phyloP scores from a whole-genome alignment of 2,329 filamentous ascomycete genomes.

The Bisporella sp. region DNA sequence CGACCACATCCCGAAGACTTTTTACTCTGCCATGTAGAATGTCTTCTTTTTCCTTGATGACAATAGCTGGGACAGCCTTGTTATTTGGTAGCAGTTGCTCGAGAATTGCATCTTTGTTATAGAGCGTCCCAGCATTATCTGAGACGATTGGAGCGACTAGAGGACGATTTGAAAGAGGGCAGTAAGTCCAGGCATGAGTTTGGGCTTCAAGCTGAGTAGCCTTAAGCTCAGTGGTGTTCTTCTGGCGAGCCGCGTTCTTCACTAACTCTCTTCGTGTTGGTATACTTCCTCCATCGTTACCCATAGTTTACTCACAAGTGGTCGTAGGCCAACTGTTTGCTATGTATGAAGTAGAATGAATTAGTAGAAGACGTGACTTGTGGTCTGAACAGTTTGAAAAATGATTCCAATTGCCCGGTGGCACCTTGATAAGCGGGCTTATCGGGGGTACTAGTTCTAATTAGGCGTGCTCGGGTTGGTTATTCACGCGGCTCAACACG shows the following conservation, averaged over 20 bases:
- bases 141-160: slow-evolving; percentile 67
- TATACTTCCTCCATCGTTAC: slow-evolving; percentile 96
- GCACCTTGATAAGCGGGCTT: no score
- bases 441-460: no score
- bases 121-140: slow-evolving; percentile 76
- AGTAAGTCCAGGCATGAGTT: slow-evolving; percentile 78
- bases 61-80: slow-evolving; percentile 36
- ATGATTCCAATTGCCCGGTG: not conserved
- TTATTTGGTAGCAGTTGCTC: slow-evolving; percentile 54
- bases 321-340: not conserved
- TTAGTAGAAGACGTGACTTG: not conserved
- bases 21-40: slow-evolving; percentile 59
- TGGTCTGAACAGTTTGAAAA: not conserved
- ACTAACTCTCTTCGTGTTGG: slow-evolving; percentile 94
- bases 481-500: no score
- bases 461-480: no score
- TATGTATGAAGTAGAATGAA: not conserved
- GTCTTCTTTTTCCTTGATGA: slow-evolving; percentile 48
- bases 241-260: slow-evolving; percentile 79
- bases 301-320: slow-evolving; percentile 50
- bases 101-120: slow-evolving; percentile 90
- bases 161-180: slow-evolving; percentile 74
- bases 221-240: slow-evolving; percentile 80
- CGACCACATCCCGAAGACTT: slow-evolving; percentile 77
- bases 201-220: slow-evolving; percentile 80